These are phyloP conservation scores for Candida tropicalis DNA, from an alignment of 1,139 yeast genomes.

Conservation along the genomic window DNA sequence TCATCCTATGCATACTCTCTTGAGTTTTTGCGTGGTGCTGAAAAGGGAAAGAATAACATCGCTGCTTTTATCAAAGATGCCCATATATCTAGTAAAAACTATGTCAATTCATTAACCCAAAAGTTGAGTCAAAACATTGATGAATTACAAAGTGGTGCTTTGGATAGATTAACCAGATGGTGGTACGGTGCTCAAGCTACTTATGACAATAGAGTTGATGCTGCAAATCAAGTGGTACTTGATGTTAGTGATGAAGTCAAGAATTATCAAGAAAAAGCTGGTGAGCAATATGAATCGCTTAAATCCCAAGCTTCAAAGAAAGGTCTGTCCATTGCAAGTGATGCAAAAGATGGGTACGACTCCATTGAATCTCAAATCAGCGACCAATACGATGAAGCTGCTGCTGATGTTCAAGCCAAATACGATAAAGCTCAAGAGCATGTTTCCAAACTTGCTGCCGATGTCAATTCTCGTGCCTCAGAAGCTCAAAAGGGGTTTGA, in stretches of 20 bases:
- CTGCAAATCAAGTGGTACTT: slow-evolving; percentile 6
- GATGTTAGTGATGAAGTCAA: neutral
- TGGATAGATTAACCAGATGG: slow-evolving; percentile 4
- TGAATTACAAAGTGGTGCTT: slow-evolving; percentile 8
- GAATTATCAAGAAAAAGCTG: neutral
- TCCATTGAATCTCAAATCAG: slow-evolving; percentile 12
- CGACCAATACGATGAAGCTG: slow-evolving; percentile 12
- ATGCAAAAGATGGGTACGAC: slow-evolving; percentile 10
- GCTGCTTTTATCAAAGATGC: slow-evolving; percentile 20
- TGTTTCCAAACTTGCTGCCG: slow-evolving; percentile 9
- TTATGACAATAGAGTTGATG: slow-evolving; percentile 1
- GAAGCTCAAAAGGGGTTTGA: slow-evolving; percentile 6
- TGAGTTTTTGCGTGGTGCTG: slow-evolving; percentile 17
- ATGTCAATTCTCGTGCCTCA: slow-evolving; percentile 6
- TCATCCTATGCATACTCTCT: slow-evolving; percentile 26
- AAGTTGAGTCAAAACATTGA: slow-evolving; percentile 13
- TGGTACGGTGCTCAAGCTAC: slow-evolving; percentile 6
- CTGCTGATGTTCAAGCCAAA: slow-evolving; percentile 13
- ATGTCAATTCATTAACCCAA: slow-evolving; percentile 11
- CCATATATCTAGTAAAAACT: slow-evolving; percentile 20
- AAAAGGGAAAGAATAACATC: slow-evolving; percentile 16
- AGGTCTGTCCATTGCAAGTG: slow-evolving; percentile 11
- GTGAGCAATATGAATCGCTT: neutral
- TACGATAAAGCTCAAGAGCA: slow-evolving; percentile 15
- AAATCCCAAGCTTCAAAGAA: slow-evolving; percentile 8